Conservation (phyloP, 345 rosid genomes). For the Salix dunnii region DNA sequence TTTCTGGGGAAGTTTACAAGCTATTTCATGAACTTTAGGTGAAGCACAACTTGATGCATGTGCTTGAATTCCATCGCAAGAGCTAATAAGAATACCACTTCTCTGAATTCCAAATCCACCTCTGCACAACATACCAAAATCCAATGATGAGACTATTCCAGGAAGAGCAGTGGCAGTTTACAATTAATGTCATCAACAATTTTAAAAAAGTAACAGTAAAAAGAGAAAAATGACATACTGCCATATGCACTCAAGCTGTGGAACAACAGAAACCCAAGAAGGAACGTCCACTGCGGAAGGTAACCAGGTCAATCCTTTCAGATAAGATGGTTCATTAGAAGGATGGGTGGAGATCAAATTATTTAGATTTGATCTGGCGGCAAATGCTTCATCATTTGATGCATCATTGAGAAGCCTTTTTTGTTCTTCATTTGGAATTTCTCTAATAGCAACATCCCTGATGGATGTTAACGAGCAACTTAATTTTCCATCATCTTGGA, state of each 20-base stretch:
- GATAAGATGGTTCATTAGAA: neutral
- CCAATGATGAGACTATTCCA: neutral
- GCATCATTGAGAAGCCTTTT: neutral
- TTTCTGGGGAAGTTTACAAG: constrained; percentile 36
- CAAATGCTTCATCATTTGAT: neutral
- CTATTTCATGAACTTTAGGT: constrained; percentile 65
- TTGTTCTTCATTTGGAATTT: neutral
- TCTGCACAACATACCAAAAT: neutral
- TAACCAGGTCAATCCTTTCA: neutral
- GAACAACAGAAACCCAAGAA: neutral
- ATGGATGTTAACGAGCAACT: neutral
- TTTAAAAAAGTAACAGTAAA: neutral
- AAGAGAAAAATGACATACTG: neutral
- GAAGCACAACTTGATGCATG: constrained; percentile 71
- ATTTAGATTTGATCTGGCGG: neutral
- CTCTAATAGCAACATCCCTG: neutral
- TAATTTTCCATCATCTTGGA: neutral
- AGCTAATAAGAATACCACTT: neutral
- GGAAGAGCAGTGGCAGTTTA: neutral
- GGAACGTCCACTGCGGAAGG: neutral
- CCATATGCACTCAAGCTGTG: neutral
- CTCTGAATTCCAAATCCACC: constrained; percentile 6
- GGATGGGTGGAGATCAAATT: neutral
- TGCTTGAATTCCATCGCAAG: constrained; percentile 34
- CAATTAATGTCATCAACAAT: neutral